Base-by-base conservation (phyloP, 1,284 basidiomycete genomes). In the Fomitopsis betulina region DNA sequence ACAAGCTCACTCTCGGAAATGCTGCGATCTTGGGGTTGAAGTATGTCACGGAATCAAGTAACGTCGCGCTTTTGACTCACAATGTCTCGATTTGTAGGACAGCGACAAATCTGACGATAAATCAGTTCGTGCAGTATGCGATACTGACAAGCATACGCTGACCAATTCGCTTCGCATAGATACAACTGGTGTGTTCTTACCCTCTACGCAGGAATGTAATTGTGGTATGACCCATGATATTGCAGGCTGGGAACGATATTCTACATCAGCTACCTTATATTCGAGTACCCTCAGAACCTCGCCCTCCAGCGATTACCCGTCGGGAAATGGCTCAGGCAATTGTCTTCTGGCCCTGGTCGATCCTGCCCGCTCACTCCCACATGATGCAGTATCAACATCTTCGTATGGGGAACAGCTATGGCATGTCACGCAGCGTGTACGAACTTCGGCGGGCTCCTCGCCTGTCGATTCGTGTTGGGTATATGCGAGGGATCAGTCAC, bases 401-500 rank as follows among this genome's bases (percentile, higher is more conserved):
- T 89, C 62, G 68, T 85, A 3, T 91, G 89, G 90, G 80, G 78
- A 0, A 66, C 87, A 40, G 80, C 85, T 0, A 74, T 92, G 6
- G 78, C 78, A 55, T 79, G 76, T 21, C 86, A 91, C 64, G 87
- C 88, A 0, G 87, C 88, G 0, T 91, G 88, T 75, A 83, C 76
- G 59, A 85, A 80, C 66, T 93, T 92, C 65, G 81, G 78, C 1
- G 85, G 83, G 0, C 76, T 93, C 1, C 82, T 92, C 62, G 81
- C 78, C 15, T 83, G 83, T 33, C 82, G 86, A 32, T 68, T 90
- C 39, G 76, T 89, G 25, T 73, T 93, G 8, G 91, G 91, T 32
- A 81, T 86, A 68, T 89, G 89, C 64, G 90, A 93, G 70, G 89
- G 89, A 0, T 84, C 84, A 2, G 87, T 92, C 63, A 91, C 89